Conservation (phyloP, 345 rosid genomes). For the Diplotaxis tenuifolia region DNA sequence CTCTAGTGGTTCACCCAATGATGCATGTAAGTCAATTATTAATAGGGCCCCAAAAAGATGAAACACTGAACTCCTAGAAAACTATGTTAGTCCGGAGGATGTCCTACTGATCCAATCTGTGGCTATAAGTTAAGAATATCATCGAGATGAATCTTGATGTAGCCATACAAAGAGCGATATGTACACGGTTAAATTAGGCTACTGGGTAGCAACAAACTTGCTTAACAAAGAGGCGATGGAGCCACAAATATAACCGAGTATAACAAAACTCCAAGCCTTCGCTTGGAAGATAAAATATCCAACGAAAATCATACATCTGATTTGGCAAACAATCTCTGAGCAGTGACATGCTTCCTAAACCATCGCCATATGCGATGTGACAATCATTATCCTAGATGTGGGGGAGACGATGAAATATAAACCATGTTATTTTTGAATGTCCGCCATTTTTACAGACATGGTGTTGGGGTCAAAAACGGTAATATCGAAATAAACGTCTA, state of each 20-base stretch:
- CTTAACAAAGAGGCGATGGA: background rate
- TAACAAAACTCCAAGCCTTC: background rate
- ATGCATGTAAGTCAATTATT: background rate
- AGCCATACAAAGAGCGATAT: background rate
- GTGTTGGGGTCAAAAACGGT: too few relatives aligned
- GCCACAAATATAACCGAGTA: background rate
- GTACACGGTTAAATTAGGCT: background rate
- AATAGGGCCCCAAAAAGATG: background rate
- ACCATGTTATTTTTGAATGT: too few relatives aligned
- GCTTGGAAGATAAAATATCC: too few relatives aligned
- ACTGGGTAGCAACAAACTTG: background rate
- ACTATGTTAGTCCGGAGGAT: background rate
- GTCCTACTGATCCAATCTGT: background rate
- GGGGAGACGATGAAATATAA: too few relatives aligned
- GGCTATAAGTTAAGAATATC: background rate
- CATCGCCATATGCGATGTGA: too few relatives aligned
- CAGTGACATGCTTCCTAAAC: too few relatives aligned
- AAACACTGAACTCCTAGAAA: background rate
- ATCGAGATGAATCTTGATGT: background rate
- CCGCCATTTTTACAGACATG: too few relatives aligned
- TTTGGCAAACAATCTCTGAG: too few relatives aligned
- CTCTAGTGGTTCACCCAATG: background rate
- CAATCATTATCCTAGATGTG: too few relatives aligned
- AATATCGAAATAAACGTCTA: too few relatives aligned
- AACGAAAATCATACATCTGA: too few relatives aligned